These are phyloP conservation scores for Colletotrichum orbiculare DNA, from an alignment of 2,329 filamentous ascomycete genomes.

Conservation along the genomic window DNA sequence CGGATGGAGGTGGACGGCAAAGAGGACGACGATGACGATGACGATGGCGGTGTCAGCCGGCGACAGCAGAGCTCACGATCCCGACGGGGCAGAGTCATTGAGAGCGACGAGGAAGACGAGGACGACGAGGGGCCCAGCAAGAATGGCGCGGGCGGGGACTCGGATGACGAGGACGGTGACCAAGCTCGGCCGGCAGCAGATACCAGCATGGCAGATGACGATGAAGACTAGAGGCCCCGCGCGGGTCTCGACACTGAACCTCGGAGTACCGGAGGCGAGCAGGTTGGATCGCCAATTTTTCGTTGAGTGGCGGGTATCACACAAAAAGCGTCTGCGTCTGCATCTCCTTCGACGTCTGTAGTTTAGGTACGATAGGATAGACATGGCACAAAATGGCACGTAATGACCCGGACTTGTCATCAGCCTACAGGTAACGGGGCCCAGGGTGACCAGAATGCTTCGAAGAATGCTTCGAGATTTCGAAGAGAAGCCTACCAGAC, in stretches of 20 bases:
- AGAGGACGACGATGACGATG: conserved; percentile 53
- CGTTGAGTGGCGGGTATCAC: conserved; percentile 9
- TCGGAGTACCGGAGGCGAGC: conserved; percentile 4
- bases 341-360: conserved; percentile 29
- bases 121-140: conserved; percentile 44
- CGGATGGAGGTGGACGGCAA: conserved; percentile 65
- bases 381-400: conserved; percentile 29
- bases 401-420: conserved; percentile 6
- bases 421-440: not conserved
- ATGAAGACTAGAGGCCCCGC: conserved; percentile 43
- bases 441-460: no score
- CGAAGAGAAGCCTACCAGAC: no score
- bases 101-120: conserved; percentile 66
- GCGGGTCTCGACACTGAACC: not conserved
- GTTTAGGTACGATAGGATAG: conserved; percentile 29
- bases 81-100: conserved; percentile 63
- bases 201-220: conserved; percentile 54
- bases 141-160: conserved; percentile 35
- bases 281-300: conserved; percentile 8
- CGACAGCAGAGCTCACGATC: conserved; percentile 58
- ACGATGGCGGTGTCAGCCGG: conserved; percentile 63
- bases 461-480: no score
- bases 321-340: conserved; percentile 22
- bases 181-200: conserved; percentile 45
- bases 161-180: conserved; percentile 40